These are phyloP conservation scores for Tetracladium maxilliforme DNA, from an alignment of 2,329 filamentous ascomycete species.

Conservation along the genomic window DNA sequence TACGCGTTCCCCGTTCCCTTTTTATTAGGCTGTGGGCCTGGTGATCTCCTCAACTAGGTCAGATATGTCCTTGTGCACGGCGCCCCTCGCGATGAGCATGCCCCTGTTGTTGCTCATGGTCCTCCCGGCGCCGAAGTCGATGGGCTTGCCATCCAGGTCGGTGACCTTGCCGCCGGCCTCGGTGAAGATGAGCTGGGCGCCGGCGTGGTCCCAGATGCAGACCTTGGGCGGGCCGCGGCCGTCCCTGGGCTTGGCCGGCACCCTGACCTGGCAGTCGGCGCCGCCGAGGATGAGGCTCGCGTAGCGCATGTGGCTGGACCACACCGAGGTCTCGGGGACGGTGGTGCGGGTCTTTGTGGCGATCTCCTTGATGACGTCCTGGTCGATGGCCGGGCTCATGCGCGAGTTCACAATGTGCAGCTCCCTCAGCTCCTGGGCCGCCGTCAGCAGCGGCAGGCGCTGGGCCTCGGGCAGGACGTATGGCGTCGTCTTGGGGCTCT, in stretches of 20 bases:
- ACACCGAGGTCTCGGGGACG: constrained; percentile 33
- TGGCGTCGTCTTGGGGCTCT: constrained; percentile 18
- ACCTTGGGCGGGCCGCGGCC: no score
- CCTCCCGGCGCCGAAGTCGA: constrained; percentile 29
- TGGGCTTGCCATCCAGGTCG: constrained; percentile 30
- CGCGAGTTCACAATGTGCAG: constrained; percentile 28
- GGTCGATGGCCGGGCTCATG: constrained; percentile 20
- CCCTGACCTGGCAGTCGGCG: constrained; percentile 30
- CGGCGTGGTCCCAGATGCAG: constrained; percentile 39
- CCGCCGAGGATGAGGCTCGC: constrained; percentile 32
- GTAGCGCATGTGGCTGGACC: constrained; percentile 38
- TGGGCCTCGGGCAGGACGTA: constrained; percentile 15
- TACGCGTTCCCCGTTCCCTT: no score
- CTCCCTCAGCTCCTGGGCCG: constrained; percentile 10
- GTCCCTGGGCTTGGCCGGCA: constrained; percentile 26
- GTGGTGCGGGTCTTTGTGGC: constrained; percentile 16
- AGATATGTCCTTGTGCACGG: constrained; percentile 13
- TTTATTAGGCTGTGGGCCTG: no score
- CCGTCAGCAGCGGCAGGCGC: constrained; percentile 9
- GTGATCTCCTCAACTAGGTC: constrained; percentile 2
- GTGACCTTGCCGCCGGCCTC: constrained; percentile 33
- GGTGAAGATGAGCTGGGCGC: constrained; percentile 31
- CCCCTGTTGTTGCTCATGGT: constrained; percentile 21
- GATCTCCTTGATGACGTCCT: constrained; percentile 16
- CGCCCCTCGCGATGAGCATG: constrained; percentile 22